A percentile compares a stretch with the other conserved stretches of the same genome.
Conservation (phyloP, 371 early-diverging fungal species). For the Apophysomyces elegans region DNA sequence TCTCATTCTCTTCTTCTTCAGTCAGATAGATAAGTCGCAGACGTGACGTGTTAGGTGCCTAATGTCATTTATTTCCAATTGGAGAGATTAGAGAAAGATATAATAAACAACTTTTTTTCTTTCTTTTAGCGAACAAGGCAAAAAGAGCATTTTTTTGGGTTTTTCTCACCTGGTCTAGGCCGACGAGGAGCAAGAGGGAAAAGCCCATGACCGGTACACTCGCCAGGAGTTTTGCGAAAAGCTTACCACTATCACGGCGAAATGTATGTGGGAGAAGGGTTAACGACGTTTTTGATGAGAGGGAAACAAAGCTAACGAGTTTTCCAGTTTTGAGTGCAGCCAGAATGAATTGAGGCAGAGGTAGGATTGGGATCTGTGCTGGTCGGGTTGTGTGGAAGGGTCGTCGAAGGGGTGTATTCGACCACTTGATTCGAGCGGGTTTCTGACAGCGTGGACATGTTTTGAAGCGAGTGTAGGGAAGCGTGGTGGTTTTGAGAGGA, state of each 20-base stretch:
- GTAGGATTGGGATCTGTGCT: constrained; percentile 40
- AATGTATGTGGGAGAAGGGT: constrained; percentile 57
- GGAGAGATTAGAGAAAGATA: too few relatives aligned
- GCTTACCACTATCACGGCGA: constrained; percentile 25
- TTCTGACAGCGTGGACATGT: neutral
- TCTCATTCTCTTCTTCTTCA: constrained; percentile 56
- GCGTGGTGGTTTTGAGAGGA: neutral
- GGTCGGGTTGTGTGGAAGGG: constrained; percentile 39
- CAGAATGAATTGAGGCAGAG: constrained; percentile 42
- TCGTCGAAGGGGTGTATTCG: constrained; percentile 3
- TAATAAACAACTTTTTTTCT: too few relatives aligned
- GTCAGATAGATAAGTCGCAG: constrained; percentile 57
- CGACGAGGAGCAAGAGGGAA: constrained; percentile 37
- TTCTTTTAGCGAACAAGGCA: too few relatives aligned
- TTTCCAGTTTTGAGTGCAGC: constrained; percentile 47
- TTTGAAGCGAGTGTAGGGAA: neutral
- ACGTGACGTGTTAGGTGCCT: constrained; percentile 65
- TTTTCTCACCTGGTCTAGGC: constrained; percentile 42
- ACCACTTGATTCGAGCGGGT: neutral
- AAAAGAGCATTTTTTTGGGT: neutral
- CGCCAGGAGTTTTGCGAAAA: constrained; percentile 39
- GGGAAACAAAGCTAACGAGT: constrained; percentile 47
- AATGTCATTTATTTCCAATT: neutral
- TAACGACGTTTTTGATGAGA: constrained; percentile 52
- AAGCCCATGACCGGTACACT: constrained; percentile 50